Percentiles rank a stretch among this genome's conserved stretches.
phyloP scores from a whole-genome alignment of 2,329 filamentous ascomycete genomes.

The Ceratocystis eucalypticola region DNA sequence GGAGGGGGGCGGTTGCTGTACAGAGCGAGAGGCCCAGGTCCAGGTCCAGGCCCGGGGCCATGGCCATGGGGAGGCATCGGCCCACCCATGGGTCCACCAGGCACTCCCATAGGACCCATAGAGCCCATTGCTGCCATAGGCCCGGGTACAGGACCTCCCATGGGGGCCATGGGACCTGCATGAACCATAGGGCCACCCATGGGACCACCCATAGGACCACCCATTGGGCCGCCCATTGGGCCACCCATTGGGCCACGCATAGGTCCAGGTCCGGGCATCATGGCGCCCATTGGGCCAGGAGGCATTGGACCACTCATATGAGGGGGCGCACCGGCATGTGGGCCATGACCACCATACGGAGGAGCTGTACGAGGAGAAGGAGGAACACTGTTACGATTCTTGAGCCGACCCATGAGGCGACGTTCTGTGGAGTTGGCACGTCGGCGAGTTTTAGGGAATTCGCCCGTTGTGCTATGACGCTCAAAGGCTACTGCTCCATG shows the following conservation, averaged over 20 bases:
- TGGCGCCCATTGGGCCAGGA: neutral
- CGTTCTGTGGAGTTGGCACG: constrained; percentile 11
- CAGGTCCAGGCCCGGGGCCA: too few species aligned
- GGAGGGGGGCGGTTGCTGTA: constrained; percentile 12
- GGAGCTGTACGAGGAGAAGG: constrained; percentile 16
- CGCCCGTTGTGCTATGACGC: constrained; percentile 16
- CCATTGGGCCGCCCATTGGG: neutral
- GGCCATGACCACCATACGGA: constrained; percentile 9
- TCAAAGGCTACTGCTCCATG: constrained; percentile 5
- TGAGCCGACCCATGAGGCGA: constrained; percentile 9
- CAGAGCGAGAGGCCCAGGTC: constrained; percentile 10
- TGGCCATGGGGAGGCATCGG: constrained; percentile 11
- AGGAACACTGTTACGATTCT: constrained; percentile 16
- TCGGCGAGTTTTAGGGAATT: constrained; percentile 17
- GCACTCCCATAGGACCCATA: constrained; percentile 14
- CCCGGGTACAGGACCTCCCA: constrained; percentile 2
- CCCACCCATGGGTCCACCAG: constrained; percentile 12
- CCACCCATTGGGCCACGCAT: constrained; percentile 10
- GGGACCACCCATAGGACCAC: neutral
- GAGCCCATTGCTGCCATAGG: constrained; percentile 9
- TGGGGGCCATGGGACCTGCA: neutral
- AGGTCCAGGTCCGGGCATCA: too few species aligned
- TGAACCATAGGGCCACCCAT: neutral
- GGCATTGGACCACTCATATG: neutral
- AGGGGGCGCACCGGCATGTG: neutral